Conservation (phyloP, 2,329 filamentous ascomycete species). For the Talaromyces sp. region DNA sequence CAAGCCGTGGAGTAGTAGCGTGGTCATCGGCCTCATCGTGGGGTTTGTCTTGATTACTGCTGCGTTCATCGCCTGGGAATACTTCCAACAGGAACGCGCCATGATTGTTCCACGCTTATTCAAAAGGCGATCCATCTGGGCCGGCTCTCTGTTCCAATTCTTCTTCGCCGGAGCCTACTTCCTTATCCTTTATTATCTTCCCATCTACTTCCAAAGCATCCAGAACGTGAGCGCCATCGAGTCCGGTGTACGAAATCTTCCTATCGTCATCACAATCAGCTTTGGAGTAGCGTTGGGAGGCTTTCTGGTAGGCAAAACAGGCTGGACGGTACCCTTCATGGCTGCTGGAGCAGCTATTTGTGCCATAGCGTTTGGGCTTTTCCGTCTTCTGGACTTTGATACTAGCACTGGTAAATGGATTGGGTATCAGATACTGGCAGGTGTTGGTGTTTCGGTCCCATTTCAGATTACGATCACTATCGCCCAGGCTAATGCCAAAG, state of each 20-base stretch:
- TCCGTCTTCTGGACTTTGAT: constrained; percentile 34
- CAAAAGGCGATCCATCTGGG: constrained; percentile 36
- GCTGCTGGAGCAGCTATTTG: constrained; percentile 28
- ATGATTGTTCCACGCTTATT: constrained; percentile 39
- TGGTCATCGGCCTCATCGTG: constrained; percentile 27
- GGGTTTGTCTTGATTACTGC: constrained; percentile 24
- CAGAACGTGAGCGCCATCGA: constrained; percentile 28
- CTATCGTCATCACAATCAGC: constrained; percentile 39
- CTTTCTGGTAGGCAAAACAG: constrained; percentile 27
- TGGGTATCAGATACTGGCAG: constrained; percentile 28
- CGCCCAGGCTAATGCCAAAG: constrained; percentile 26
- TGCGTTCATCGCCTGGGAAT: constrained; percentile 23
- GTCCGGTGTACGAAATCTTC: constrained; percentile 43
- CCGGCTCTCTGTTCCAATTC: constrained; percentile 33
- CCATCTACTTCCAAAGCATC: constrained; percentile 22
- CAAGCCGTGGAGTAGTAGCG: constrained; percentile 25
- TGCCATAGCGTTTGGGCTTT: constrained; percentile 32
- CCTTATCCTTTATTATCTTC: constrained; percentile 35
- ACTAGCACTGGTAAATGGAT: constrained; percentile 26
- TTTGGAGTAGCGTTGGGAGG: constrained; percentile 31
- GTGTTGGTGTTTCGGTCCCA: constrained; percentile 22
- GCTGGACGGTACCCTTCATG: constrained; percentile 31
- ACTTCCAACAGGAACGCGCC: constrained; percentile 26
- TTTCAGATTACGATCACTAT: constrained; percentile 27
- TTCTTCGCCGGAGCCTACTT: constrained; percentile 36